These are phyloP conservation scores for Tricholoma sp. DNA, from an alignment of 768 basidiomycete genomes.

Conservation along the genomic window DNA sequence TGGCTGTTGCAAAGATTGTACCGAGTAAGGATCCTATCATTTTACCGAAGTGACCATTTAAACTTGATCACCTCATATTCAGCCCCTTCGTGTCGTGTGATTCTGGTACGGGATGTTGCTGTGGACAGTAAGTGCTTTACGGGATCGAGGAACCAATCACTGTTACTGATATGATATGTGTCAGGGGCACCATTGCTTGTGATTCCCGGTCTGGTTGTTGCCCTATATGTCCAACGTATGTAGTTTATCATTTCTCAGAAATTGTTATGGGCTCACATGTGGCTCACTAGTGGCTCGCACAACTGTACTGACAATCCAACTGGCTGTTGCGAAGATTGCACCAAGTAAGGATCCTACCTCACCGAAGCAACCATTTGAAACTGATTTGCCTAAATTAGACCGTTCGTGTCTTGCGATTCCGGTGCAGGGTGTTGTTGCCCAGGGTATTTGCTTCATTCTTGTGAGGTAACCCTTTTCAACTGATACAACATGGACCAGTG, in stretches of 20 bases:
- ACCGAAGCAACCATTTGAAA: not conserved
- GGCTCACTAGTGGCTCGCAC: not conserved
- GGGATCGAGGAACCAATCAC: not conserved
- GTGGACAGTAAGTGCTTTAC: not conserved
- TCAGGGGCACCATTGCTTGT: not conserved
- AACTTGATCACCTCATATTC: no score
- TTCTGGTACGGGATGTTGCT: not conserved
- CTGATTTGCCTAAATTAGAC: no score
- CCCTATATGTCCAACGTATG: no score
- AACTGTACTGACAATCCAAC: not conserved
- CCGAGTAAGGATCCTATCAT: no score
- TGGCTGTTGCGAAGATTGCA: not conserved
- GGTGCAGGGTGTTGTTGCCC: no score
- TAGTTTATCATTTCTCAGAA: no score
- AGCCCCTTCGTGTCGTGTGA: not conserved
- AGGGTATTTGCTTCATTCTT: no score
- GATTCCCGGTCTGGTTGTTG: no score
- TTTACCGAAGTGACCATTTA: no score
- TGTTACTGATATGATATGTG: not conserved
- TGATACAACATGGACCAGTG: not conserved
- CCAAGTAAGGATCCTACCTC: not conserved
- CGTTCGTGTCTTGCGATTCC: not conserved
- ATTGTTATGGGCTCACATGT: not conserved
- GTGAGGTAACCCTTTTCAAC: no score
- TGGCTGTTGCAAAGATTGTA: no score